Evolutionary conservation across 345 rosid species (phyloP).

Genomic region (Ailanthus altissimus): DNA sequence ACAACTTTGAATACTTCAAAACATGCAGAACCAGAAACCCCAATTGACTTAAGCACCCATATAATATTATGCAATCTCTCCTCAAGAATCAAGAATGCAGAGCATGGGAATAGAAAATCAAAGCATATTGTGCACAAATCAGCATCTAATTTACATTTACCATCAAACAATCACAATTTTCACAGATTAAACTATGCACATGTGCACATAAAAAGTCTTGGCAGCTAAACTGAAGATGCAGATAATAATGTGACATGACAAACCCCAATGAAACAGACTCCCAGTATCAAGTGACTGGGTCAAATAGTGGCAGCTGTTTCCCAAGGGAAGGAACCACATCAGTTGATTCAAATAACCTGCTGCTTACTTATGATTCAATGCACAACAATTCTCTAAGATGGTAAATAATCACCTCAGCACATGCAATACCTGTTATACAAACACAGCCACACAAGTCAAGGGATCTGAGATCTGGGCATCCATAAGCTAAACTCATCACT

Average conservation of each 20-base stretch:
- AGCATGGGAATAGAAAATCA: neutral
- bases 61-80: neutral
- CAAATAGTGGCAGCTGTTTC: neutral
- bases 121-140: neutral
- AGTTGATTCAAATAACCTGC: neutral
- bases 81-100: neutral
- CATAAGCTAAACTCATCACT: constrained; percentile 78
- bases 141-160: neutral
- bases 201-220: neutral
- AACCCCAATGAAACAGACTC: too few relatives aligned
- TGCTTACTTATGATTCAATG: neutral
- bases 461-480: constrained; percentile 86
- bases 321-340: neutral
- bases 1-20: neutral
- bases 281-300: neutral
- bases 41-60: neutral
- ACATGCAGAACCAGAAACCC: too few relatives aligned
- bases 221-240: neutral
- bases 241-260: too few relatives aligned
- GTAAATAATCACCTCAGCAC: neutral
- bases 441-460: constrained; percentile 86
- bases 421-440: constrained; percentile 66
- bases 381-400: neutral
- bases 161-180: neutral
- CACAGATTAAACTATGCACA: neutral